These are phyloP conservation scores for Plenodomus lindquistii DNA, from an alignment of 2,329 filamentous ascomycete genomes.

Conservation along the genomic window DNA sequence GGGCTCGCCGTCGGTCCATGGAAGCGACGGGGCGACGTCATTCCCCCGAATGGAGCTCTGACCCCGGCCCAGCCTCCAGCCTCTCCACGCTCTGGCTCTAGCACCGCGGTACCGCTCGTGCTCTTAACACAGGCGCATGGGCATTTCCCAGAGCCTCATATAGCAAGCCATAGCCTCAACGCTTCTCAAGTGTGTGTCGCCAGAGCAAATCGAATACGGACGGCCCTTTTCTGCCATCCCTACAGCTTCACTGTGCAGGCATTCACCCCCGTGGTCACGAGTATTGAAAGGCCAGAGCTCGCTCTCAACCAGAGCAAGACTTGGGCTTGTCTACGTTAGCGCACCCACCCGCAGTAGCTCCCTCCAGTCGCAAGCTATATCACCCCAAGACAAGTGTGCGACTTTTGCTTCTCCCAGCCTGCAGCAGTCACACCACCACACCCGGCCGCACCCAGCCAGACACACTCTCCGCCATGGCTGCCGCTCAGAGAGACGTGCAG, in stretches of 20 bases:
- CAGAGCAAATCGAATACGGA: too few relatives aligned
- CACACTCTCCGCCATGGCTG: constrained; percentile 31
- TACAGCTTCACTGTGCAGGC: constrained; percentile 2
- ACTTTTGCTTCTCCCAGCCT: constrained; percentile 11
- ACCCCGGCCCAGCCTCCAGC: constrained; percentile 18
- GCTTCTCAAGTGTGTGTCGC: not conserved
- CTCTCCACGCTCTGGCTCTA: constrained; percentile 17
- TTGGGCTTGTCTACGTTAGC: constrained; percentile 36
- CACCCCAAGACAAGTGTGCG: constrained; percentile 17
- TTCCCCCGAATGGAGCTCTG: constrained; percentile 17
- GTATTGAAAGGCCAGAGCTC: constrained; percentile 19
- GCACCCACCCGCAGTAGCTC: constrained; percentile 31
- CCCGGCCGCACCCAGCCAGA: not conserved
- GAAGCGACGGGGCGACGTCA: not conserved
- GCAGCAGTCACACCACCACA: constrained; percentile 5
- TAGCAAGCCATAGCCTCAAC: too few relatives aligned
- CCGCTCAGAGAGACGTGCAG: constrained; percentile 70
- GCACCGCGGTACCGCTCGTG: constrained; percentile 24
- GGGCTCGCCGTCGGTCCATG: not conserved
- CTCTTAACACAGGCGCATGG: constrained; percentile 15
- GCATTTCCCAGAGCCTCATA: not conserved
- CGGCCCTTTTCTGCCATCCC: too few relatives aligned
- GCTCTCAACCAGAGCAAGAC: constrained; percentile 22
- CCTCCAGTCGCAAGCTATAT: constrained; percentile 27
- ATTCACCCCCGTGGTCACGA: constrained; percentile 6